phyloP scores from a whole-genome alignment of 352 stramenopile species.

The Phytophthora brassicae region DNA sequence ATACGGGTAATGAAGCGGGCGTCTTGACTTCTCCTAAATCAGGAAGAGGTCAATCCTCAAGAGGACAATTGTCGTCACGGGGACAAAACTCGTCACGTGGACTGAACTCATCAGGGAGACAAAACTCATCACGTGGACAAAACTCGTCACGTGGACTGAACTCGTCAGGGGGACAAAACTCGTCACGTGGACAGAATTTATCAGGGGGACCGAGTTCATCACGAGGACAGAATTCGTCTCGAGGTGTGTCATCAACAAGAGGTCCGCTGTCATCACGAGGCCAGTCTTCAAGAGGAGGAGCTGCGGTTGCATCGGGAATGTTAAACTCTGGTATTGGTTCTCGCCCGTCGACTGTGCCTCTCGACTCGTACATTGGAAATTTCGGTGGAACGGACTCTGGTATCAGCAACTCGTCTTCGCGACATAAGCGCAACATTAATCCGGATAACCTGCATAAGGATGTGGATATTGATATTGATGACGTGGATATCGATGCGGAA shows the following conservation, averaged over 20 bases:
- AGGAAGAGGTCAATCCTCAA: slow-evolving; percentile 3
- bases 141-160: slow-evolving; percentile 16
- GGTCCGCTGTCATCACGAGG: slow-evolving; percentile 29
- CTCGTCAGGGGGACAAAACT: slow-evolving; percentile 19
- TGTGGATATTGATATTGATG: slow-evolving; percentile 35
- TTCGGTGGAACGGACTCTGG: slow-evolving; percentile 27
- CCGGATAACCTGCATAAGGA: slow-evolving; percentile 39
- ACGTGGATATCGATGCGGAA: slow-evolving; percentile 33
- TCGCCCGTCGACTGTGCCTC: slow-evolving; percentile 31
- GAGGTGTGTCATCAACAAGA: slow-evolving; percentile 20
- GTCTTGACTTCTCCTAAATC: slow-evolving; percentile 30
- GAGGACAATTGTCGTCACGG: slow-evolving; percentile 13
- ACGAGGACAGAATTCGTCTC: slow-evolving; percentile 16
- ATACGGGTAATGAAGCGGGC: slow-evolving; percentile 23
- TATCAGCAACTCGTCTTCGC: slow-evolving; percentile 19
- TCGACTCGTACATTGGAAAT: slow-evolving; percentile 25
- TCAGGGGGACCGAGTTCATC: slow-evolving; percentile 19
- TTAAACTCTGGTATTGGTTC: slow-evolving; percentile 18
- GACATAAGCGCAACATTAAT: slow-evolving; percentile 42
- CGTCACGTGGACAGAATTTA: slow-evolving; percentile 10
- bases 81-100: slow-evolving; percentile 15
- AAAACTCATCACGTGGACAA: slow-evolving; percentile 6
- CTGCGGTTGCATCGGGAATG: slow-evolving; percentile 13
- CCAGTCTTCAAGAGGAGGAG: slow-evolving; percentile 16
- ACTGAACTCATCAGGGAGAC: slow-evolving; percentile 18